Base-by-base conservation (phyloP, 768 basidiomycete species). In the Amanita pallidorosea region DNA sequence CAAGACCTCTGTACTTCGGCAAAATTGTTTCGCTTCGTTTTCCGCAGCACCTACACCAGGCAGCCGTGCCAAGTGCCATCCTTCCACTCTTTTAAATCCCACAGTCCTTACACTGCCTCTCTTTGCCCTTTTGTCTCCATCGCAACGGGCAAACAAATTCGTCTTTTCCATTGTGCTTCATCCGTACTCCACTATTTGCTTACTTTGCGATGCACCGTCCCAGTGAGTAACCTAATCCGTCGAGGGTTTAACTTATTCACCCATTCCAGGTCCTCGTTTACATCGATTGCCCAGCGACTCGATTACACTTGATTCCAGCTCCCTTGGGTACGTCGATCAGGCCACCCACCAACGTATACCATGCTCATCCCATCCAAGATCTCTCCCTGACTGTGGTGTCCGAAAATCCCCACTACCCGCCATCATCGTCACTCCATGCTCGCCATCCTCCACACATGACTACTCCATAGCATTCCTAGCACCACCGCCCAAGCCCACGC, bases 341-440 rank as follows among this genome's bases (percentile, higher is more conserved):
- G 8, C 7, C n/a, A n/a, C n/a, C n/a, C n/a, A n/a, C n/a, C n/a
- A n/a, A n/a, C n/a, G n/a, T n/a, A n/a, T n/a, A n/a, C n/a, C n/a
- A n/a, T n/a, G 25, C 17, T 54, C 54, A 44, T 34, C 45, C 27
- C 44, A 52, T 55, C 45, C 33, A 58, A 85, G 85, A 87, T 65
- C 69, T 87, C 29, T 79, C 83, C 8, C 69, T 82, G 46, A 71
- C 79, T 25, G 62, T 73, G 51, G 73, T 73, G 44, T 74, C 80
- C 35, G 85, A 85, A 88, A 88, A 64, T 82, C 84, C 0, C 68
- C 80, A 0, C 66, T 88, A 3, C 87, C 87, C 9, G 82, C 86
- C 13, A 88, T 90, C 61, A 85, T 90, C 57, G 86, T 90, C 34
- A 90, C 87, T 3, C 87, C 87, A 3, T 85, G 80, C 5, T 87